Base-by-base conservation (phyloP, 2,329 filamentous ascomycete genomes). In the Rhexocercosporidium sp. region DNA sequence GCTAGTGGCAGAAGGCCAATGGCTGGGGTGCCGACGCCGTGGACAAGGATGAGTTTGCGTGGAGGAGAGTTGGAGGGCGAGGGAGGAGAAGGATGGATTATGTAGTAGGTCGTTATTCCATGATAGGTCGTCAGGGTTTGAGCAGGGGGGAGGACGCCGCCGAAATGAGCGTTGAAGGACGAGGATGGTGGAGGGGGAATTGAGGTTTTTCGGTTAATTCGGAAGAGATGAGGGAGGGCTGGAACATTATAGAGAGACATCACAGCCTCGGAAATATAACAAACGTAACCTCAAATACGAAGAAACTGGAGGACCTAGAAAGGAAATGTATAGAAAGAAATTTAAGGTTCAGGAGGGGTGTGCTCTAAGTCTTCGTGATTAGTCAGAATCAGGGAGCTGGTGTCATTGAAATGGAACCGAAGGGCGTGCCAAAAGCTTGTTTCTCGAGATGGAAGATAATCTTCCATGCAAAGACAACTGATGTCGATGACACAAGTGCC, bases 1-100 rank as follows among this genome's bases (percentile, higher is more conserved):
- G 79, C 77, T 1, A 86, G 76, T 0, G 83, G 83, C 0, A 79
- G 73, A 62, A 86, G 73, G 25, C 84, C 83, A 3, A 86, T 72
- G 1, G 84, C 82, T 7, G 82, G 81, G 0, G 84, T 86, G 62
- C 85, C 81, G 0, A 85, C 79, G 27, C 85, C 84, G 66, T 86
- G 84, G 0, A 86, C 71, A 37, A 86, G 73, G 0, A 86, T 75
- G 0, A 85, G 78, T 5, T 76, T 78, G 34, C 72, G 61, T 0
- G 73, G 66, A 0, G 67, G 12, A 0, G 41, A 3, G 62, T 11
- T 51, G 18, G 41, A 12, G 18, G 66, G 22, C n/a, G 62, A 22
- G 20, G 62, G 47, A 29, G 47, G 12, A 4, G 60, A 56, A 11
- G 69, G 64, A 12, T 49, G 20, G 57, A 70, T 57, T 39, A 53